phyloP scores from a whole-genome alignment of 228 moss, liverwort and hornwort species.

The Sphagnum magellanicum region DNA sequence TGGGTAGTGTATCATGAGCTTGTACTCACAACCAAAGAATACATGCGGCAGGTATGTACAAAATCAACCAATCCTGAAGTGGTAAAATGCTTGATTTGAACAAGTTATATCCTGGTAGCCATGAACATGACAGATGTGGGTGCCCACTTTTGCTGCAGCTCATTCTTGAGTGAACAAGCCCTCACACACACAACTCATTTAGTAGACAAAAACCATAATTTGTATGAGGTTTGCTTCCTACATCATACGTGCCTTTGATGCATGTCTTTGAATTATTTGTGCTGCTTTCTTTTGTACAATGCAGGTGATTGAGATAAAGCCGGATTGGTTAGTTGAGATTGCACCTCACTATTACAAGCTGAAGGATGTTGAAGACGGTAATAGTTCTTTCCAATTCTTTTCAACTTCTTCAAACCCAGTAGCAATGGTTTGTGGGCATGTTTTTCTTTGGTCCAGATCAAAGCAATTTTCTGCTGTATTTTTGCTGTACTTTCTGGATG shows the following conservation, averaged over 20 bases:
- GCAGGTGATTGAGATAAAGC: slow-evolving; percentile 86
- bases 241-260: no score
- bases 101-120: no score
- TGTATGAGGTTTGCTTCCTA: neutral
- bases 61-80: no score
- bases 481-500: slow-evolving; percentile 5
- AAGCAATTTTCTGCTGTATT: no score
- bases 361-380: slow-evolving; percentile 84
- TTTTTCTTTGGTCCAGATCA: neutral
- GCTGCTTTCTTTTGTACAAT: slow-evolving; percentile 1
- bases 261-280: no score
- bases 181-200: neutral
- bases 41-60: slow-evolving; percentile 80
- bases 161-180: neutral
- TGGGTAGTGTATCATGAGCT: slow-evolving; percentile 96
- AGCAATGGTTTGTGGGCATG: neutral
- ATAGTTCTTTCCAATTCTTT: neutral
- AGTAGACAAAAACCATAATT: neutral
- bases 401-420: slow-evolving; percentile 5
- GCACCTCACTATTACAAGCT: slow-evolving; percentile 94
- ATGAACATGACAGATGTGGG: no score
- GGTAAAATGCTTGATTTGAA: no score
- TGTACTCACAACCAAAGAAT: slow-evolving; percentile 90
- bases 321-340: slow-evolving; percentile 93
- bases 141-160: neutral